Evolutionary conservation across 2,329 filamentous ascomycete species (phyloP), one percentile per base, ranked within the genome.

Genomic region (Claviceps spartinae): DNA sequence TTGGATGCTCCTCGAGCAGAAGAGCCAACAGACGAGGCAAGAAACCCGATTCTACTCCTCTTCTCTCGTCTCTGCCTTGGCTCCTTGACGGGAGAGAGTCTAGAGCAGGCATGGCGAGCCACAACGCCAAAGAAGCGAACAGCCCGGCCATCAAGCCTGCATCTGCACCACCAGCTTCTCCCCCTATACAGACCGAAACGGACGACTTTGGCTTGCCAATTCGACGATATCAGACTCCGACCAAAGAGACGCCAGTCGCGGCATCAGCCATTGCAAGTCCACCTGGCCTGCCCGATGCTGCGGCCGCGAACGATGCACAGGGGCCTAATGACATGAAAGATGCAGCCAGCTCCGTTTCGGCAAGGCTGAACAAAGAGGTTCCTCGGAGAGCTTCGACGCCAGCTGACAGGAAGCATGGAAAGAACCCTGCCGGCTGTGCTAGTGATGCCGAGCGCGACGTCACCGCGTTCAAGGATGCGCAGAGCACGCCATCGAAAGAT

Each of bases 181-280:
- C 46, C 8, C 47, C 57, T 60, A 52, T 52, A 55, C 61, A 42
- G 22, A 50, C 62, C 48, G 79, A 83, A 60, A 68, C 81, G 54
- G 84, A 88, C 64, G 84, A 88, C 58, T 88, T 87, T 63, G 84
- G 84, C 49, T 69, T 88, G 56, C 83, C 83, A 18, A 75, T 84
- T 55, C 74, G 72, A 63, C 77, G 73, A 59, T 74, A 65, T 60
- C 60, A 65, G 60, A 67, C 63, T 51, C 65, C 68, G 30, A 57
- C 60, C 42, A 55, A 52, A 49, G 54, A 58, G 40, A 52, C 57
- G 38, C 45, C 16, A 53, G 49, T 52, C n/a, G 8, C 58, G 45
- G 51, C 47, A 56, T 34, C 62, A n/a, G 41, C 56, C 11, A 18
- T 50, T 30, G 36, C 42, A 7, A 44, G 16, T 16, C 42, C 42